Base-by-base conservation (phyloP, 805 yeast genomes). In the Komagataella kurtzmanii region DNA sequence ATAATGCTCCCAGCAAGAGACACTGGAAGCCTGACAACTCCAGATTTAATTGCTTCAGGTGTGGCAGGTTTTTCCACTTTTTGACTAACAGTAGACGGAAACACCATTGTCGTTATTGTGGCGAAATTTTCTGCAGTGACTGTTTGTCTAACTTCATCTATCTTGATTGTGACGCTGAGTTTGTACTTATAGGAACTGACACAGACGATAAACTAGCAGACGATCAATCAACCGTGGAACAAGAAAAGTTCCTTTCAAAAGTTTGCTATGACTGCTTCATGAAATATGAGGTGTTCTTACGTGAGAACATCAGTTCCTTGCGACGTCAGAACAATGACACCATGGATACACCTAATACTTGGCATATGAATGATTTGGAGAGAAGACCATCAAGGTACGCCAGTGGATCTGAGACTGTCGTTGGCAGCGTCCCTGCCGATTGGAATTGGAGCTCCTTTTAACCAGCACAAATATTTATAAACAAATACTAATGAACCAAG, bases 21-120 rank as follows among this genome's bases (percentile, higher is more conserved):
- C 91, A 85, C 60, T 85, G 93, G 93, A 71, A 82, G 50, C 80
- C 87, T 23, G 96, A 91, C 65, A 75, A 75, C 48, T 63, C 77
- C 18, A 78, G 85, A 44, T 65, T 71, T 49, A 72, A 76, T 49
- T 91, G 98, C 64, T 74, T 77, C 12, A 73, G 75, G 23, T 91
- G 98, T 67, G 69, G 74, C 50, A 78, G 75, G 59, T 62, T 72
- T 17, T 90, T 91, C 68, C 83, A 89, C 44, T 81, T 60, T 82
- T 58, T 84, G 81, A 70, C 96, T 77, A 63, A 77, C 90, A 58
- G 75, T 82, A 56, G 70, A 46, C 57, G 73, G 45, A 69, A 67
- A 48, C 74, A 70, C 53, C 74, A 70, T 49, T 70, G 74, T 50
- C 58, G 74, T 7, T 58, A 64, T 44, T 70, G 74, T 58, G 74